Base-by-base conservation (phyloP, 495 filamentous ascomycete genomes). In the Penicillium cataractarum region DNA sequence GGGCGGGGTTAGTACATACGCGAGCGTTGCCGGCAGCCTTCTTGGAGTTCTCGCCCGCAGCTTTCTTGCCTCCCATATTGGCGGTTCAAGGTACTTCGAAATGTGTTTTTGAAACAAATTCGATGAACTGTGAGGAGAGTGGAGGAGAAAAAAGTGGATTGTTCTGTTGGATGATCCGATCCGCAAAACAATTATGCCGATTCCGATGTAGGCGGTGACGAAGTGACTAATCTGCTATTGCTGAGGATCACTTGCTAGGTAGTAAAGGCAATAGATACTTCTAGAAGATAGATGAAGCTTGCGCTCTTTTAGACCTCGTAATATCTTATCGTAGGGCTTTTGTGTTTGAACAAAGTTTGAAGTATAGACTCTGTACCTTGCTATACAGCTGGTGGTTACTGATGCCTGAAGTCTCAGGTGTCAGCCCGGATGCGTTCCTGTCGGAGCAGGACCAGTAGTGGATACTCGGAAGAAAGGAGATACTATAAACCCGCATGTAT, bases 21-120 rank as follows among this genome's bases (percentile, higher is more conserved):
- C 80, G 81, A 67, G 94, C 93, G 69, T 98, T 91, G 65, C 95
- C 96, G 2, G 86, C 85, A 0, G 81, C 93, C 80, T 98, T 98
- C 82, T 97, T 98, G 68, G 86, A 89, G 78, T 89, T 91, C 65
- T 93, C 91, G 15, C 80, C 84, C 22, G 71, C 80, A 58, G 77
- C 80, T 77, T 92, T 96, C 77, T 91, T 92, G 50, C 74, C 74
- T 67, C 61, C 76, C 77, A 80, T 80, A 52, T 61, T 77, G 64
- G 31, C 44, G 33, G 40, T 44, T 15, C 58, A 49, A 46, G 6
- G 29, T 17, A 4, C 33, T 22, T 13, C 13, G 19, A 31, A 15
- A 44, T 31, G n/a, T 29, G 42, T 46, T 31, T 46, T 19, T 55
- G 27, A 21, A 64, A 29, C 26, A 50, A 39, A 6, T 21, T 15